Percentiles rank a stretch among this genome's conserved stretches.
Conservation (phyloP, 2,329 filamentous ascomycete species). For the Xylariales sp. region DNA sequence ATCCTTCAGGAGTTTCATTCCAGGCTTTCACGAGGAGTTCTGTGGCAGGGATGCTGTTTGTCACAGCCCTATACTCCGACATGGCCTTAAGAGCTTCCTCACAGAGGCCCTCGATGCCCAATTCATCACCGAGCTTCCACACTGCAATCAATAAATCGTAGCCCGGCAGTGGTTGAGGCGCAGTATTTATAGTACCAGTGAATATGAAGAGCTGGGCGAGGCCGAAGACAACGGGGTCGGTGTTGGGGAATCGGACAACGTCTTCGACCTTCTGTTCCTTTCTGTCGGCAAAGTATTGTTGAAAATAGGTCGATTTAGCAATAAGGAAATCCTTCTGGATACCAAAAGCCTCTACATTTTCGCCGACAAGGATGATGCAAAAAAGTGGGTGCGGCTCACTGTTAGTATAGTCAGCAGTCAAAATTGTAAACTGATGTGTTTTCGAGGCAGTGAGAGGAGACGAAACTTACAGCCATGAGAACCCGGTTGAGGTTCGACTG, state of each 20-base stretch:
- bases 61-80: conserved; percentile 65
- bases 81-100: conserved; percentile 68
- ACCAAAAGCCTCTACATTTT: conserved; percentile 64
- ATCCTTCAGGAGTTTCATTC: conserved; percentile 71
- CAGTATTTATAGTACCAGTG: conserved; percentile 60
- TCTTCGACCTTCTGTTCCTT: conserved; percentile 59
- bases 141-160: conserved; percentile 67
- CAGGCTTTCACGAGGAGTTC: conserved; percentile 70
- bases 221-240: conserved; percentile 63
- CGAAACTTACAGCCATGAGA: conserved; percentile 40
- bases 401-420: conserved; percentile 35
- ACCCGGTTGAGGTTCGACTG: conserved; percentile 20
- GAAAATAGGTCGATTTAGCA: conserved; percentile 62
- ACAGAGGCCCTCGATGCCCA: conserved; percentile 66
- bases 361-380: conserved; percentile 65
- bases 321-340: conserved; percentile 70
- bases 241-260: conserved; percentile 62
- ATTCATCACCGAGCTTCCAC: conserved; percentile 66
- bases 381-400: conserved; percentile 68
- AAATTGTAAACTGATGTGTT: not conserved
- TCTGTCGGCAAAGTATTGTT: conserved; percentile 56
- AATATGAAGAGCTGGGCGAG: conserved; percentile 66
- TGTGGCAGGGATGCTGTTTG: conserved; percentile 67
- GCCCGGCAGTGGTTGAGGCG: conserved; percentile 56
- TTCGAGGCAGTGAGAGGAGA: not conserved